Base-by-base conservation (phyloP, 805 yeast genomes). In the Hanseniaspora valbyensis region DNA sequence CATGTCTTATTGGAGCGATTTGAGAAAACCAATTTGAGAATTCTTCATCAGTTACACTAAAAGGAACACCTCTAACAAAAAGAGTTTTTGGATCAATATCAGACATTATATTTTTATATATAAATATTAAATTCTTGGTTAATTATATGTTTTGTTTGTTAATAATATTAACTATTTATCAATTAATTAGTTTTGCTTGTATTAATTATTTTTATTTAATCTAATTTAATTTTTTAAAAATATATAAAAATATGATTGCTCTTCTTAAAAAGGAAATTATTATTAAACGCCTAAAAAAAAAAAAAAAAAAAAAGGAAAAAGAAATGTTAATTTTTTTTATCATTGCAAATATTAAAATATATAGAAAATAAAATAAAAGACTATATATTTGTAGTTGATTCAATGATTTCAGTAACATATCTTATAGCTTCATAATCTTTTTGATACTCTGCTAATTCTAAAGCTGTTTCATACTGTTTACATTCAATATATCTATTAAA, bases 1-100 rank as follows among this genome's bases (percentile, higher is more conserved):
- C 95, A 66, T 92, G 98, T 66, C 82, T 88, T 12, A 90, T 94
- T 6, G 98, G 98, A 4, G 86, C 90, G 68, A 88, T 82, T 56
- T 87, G 87, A 1, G 97, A 83, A 62, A 92, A 92, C 65, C 74
- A 88, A 57, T 83, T 85, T 1, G 90, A 74, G 38, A 92, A 72
- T 58, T 86, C 80, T 53, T 87, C 95, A 21, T 81, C 77, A 1
- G 94, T 83, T 7, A 88, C 94, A 37, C 77, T 80, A 53, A 71
- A 70, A 2, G 97, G 97, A 32, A 90, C 72, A 3, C 89, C 75
- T 56, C 97, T 77, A 39, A 92, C 94, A 64, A 92, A 92, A 33
- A 92, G 70, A 21, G 95, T 83, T 60, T 69, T 67, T 55, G 58
- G 59, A 55, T 72, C 75, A 12, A 70, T 50, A 21, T 61, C 63